Base-by-base conservation (phyloP, 768 basidiomycete genomes). In the Lactifluus pinguis region DNA sequence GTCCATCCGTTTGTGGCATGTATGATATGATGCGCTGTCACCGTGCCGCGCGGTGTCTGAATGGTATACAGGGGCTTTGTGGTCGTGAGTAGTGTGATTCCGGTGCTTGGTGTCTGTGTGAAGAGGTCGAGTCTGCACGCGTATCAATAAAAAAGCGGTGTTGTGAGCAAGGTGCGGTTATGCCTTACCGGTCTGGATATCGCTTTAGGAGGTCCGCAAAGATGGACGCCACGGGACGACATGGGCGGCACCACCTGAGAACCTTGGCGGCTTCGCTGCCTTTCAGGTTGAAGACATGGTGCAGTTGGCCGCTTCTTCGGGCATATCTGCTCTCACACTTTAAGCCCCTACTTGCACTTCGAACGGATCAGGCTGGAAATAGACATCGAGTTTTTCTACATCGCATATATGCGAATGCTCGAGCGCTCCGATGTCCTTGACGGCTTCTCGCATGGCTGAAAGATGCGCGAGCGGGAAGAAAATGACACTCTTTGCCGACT, bases 1-100 rank as follows among this genome's bases (percentile, higher is more conserved):
- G 77, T 75, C 83, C 91, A 93, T n/a, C 80, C 91, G 69, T 95
- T 95, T 2, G 90, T 92, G 2, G 89, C 88, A 69, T 92, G 91
- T 11, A 95, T 75, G 45, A 95, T 77, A 69, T 89, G 87, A 3
- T 71, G 72, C 0, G 88, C 74, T 15, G 66, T 71, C 29, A 90
- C 76, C 5, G 65, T 68, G 0, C 92, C 91, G 53, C 78, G 76
- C 0, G 84, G 75, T 1, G 91, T 92, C 19, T 68, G 62, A n/a
- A 90, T 74, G 9, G 72, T 75, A 72, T 88, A 89, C 17, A 71
- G 64, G 2, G 69, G 66, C 4, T 61, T 62, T 7, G 66, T 61
- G 8, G 66, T 55, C n/a, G 59, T 10, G 7, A 73, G 70, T 47
- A 69, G 67, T 25, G 65, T 67, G 69, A 85, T 83, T 47, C 67